A percentile compares a stretch with the other conserved stretches of the same genome.
Evolutionary conservation across 768 basidiomycete genomes (phyloP).

Genomic region (Royoungia palumana): DNA sequence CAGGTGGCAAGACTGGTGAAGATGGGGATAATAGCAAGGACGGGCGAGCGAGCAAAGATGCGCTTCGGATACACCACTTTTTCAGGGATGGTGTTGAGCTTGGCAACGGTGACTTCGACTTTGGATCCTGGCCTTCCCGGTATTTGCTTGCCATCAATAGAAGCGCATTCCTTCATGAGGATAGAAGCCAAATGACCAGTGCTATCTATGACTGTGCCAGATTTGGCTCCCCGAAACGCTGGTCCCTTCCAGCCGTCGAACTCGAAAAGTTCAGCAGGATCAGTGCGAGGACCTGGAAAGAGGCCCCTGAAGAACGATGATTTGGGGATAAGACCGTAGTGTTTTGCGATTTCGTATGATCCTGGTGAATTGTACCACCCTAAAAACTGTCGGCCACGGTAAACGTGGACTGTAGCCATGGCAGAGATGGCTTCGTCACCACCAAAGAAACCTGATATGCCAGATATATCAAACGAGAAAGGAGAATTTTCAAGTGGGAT

Average conservation of each 20-base stretch:
- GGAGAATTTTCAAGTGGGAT: conserved; percentile 18
- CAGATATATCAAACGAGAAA: conserved; percentile 31
- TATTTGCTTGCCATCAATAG: conserved; percentile 10
- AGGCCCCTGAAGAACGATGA: conserved; percentile 33
- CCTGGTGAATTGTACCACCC: conserved; percentile 41
- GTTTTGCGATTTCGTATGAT: conserved; percentile 34
- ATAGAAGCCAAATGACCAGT: conserved; percentile 32
- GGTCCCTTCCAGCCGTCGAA: conserved; percentile 32
- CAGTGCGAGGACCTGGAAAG: conserved; percentile 32
- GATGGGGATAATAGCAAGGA: conserved; percentile 32
- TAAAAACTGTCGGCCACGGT: conserved; percentile 30
- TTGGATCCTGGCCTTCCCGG: conserved; percentile 22
- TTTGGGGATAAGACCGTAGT: conserved; percentile 31
- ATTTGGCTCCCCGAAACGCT: conserved; percentile 29
- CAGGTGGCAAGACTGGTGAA: conserved; percentile 27
- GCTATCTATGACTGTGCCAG: conserved; percentile 29
- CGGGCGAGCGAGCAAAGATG: conserved; percentile 15
- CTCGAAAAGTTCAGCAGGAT: conserved; percentile 32
- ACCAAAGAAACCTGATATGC: conserved; percentile 36
- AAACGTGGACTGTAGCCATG: conserved; percentile 37
- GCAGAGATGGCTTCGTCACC: conserved; percentile 38
- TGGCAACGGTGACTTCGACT: conserved; percentile 26
- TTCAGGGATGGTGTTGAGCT: conserved; percentile 22
- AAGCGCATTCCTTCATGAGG: conserved; percentile 25
- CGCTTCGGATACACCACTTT: conserved; percentile 16